These are phyloP conservation scores for Aspergillus pseudoviridinutans DNA, from an alignment of 2,329 filamentous ascomycete genomes.

Conservation along the genomic window DNA sequence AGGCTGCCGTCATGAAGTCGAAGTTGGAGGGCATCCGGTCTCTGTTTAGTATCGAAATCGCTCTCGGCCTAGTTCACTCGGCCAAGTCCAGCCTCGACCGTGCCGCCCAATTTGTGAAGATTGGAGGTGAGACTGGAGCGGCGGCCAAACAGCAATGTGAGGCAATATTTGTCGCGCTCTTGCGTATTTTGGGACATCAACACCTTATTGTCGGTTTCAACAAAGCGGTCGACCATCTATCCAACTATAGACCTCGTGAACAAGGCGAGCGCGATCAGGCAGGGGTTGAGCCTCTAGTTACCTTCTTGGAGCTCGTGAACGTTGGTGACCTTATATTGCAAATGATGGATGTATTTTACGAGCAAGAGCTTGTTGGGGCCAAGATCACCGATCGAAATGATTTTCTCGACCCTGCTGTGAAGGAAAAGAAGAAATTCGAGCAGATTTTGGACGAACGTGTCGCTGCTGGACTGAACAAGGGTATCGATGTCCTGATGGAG, in stretches of 20 bases:
- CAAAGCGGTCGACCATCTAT: conserved; percentile 85
- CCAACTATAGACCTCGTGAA: conserved; percentile 84
- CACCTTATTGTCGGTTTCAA: conserved; percentile 94
- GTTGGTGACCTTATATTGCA: conserved; percentile 97
- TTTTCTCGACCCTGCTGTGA: conserved; percentile 84
- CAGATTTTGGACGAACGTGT: conserved; percentile 98
- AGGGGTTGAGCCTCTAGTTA: conserved; percentile 85
- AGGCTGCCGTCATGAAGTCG: conserved; percentile 95
- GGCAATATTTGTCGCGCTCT: conserved; percentile 77
- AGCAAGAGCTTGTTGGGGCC: conserved; percentile 81
- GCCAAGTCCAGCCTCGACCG: conserved; percentile 86
- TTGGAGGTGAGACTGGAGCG: conserved; percentile 75
- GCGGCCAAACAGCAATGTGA: conserved; percentile 86
- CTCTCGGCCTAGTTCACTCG: conserved; percentile 79
- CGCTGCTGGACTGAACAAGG: conserved; percentile 91
- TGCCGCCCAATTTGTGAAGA: conserved; percentile 72
- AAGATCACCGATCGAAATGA: conserved; percentile 89
- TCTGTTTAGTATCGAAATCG: conserved; percentile 94
- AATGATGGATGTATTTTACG: conserved; percentile 98
- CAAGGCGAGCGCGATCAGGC: conserved; percentile 58
- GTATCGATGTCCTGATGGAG: conserved; percentile 96
- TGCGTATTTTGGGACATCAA: conserved; percentile 77
- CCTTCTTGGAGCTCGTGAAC: conserved; percentile 95
- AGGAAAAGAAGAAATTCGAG: conserved; percentile 98
- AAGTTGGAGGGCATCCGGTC: conserved; percentile 91